Evolutionary conservation across 148 eudicot species (phyloP), one percentile per base, ranked within the genome.

Genomic region (Camellia lanceoleosa): DNA sequence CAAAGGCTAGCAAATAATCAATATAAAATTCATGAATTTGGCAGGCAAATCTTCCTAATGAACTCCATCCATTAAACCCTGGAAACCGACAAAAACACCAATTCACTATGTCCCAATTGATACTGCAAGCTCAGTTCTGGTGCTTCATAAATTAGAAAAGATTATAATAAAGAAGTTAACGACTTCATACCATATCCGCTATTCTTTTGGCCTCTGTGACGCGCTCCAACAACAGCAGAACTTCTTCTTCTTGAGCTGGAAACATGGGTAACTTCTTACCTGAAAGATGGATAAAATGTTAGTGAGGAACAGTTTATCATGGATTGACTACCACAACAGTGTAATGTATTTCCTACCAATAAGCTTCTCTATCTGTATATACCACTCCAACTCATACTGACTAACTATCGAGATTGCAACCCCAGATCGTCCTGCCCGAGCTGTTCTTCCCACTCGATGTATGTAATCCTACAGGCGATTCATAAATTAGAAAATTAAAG

Each of bases 371-470:
- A 95, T 95, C 85, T 89, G 97, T 49, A 83, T 44, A 84, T 87
- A 95, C 91, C 90, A 90, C 82, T 87, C 95, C 63, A 92, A 55
- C 85, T 93, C 97, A 18, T 96, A 91, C 82, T 96, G 99, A 80
- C 88, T 93, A 56, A 96, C 92, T 65, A 93, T 79, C 30, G 97
- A 96, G 78, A 96, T 83, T 46, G 92, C 97, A 80, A 96, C 87
- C 30, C 99, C 98, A 46, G 97, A 84, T 67, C 97, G 92, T 73
- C 98, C 99, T 65, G 99, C 99, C 79, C 98, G 93, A 80, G 99
- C 99, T 52, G 98, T 96, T 92, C 97, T 93, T 82, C 98, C 99
- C 12, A 93, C 99, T 62, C 97, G 85, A 79, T 96, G 99, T 84
- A 93, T 93, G 76, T 96, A 93, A 85, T 93, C 97, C 98, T 93